These are phyloP conservation scores for Taiozyma sp. DNA, from an alignment of 1,139 yeast species.

Conservation along the genomic window DNA sequence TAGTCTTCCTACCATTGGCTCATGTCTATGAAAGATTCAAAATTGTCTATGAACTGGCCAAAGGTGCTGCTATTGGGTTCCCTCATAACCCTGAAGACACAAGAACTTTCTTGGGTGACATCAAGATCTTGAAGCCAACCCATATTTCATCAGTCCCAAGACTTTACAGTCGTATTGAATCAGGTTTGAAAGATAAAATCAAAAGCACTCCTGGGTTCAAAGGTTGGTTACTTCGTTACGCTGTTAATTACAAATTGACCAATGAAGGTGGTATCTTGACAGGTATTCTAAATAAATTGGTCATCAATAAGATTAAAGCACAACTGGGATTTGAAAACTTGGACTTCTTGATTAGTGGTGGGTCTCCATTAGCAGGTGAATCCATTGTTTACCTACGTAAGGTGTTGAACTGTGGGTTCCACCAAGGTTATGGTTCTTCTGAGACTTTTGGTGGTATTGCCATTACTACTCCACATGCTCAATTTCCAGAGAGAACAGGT, in stretches of 20 bases:
- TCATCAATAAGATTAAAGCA: slow-evolving; percentile 34
- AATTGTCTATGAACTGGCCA: slow-evolving; percentile 22
- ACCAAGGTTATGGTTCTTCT: slow-evolving; percentile 51
- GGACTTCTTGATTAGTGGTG: slow-evolving; percentile 37
- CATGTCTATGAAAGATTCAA: slow-evolving; percentile 53
- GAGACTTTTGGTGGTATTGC: slow-evolving; percentile 48
- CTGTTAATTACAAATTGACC: slow-evolving; percentile 23
- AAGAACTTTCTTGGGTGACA: slow-evolving; percentile 39
- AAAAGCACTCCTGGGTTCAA: slow-evolving; percentile 22
- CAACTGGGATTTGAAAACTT: slow-evolving; percentile 40
- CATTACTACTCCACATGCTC: slow-evolving; percentile 32
- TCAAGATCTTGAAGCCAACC: slow-evolving; percentile 38
- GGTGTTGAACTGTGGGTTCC: slow-evolving; percentile 40
- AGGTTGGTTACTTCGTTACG: slow-evolving; percentile 22
- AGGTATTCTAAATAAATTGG: slow-evolving; percentile 35
- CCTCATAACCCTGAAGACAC: slow-evolving; percentile 41
- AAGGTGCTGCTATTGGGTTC: slow-evolving; percentile 39
- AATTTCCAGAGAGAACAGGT: slow-evolving; percentile 53
- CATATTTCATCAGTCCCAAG: slow-evolving; percentile 47
- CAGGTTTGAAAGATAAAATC: slow-evolving; percentile 36
- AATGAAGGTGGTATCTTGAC: slow-evolving; percentile 34
- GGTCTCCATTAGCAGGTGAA: slow-evolving; percentile 46
- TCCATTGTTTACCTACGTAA: slow-evolving; percentile 43
- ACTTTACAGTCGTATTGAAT: slow-evolving; percentile 45
- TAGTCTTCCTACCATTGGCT: slow-evolving; percentile 53